Evolutionary conservation across 1,284 basidiomycete genomes (phyloP), one percentile per base, ranked within the genome.

Genomic region (Ustilago shanxiensis): DNA sequence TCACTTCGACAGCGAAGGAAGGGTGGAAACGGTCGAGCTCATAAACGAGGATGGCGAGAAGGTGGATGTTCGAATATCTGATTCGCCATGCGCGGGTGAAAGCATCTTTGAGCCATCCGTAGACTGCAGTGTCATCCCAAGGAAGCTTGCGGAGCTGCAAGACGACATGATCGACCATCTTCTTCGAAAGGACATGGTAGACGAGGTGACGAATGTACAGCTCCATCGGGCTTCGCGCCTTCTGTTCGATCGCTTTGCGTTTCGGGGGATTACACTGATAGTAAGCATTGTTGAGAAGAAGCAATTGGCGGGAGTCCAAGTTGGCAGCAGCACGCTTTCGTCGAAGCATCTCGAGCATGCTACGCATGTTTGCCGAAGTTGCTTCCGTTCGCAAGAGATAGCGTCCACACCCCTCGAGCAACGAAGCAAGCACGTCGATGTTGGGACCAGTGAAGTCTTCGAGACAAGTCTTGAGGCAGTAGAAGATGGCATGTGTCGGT

Each of bases 251-350:
- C 0, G 93, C 93, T 0, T 92, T 90, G 61, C 97, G 91, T 81
- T 98, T 95, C 0, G 97, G 97, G 2, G 97, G 97, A 83, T 99
- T 98, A 87, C 95, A 98, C 92, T 98, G 95, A 85, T 98, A 99
- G 87, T 98, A 99, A 0, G 97, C 97, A 85, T 99, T 99, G 87
- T 99, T 97, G 33, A 99, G 90, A 78, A 98, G 88, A 29, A 98
- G 89, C 5, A 92, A 88, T 81, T 97, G 94, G 13, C 95, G 89
- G 82, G 94, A 92, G 86, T 99, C 95, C 45, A 99, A 90, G 83
- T 98, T 94, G 76, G 93, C 92, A 86, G 94, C 90, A 61, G 89
- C 92, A 88, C 98, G 95, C 87, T 99, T 99, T 55, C 96, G 90
- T 65, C 93, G 90, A 92, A 98, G 93, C 51, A 96, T 89, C 81